Conservation (phyloP, 805 yeast genomes). For the Kuraishia hungarica region DNA sequence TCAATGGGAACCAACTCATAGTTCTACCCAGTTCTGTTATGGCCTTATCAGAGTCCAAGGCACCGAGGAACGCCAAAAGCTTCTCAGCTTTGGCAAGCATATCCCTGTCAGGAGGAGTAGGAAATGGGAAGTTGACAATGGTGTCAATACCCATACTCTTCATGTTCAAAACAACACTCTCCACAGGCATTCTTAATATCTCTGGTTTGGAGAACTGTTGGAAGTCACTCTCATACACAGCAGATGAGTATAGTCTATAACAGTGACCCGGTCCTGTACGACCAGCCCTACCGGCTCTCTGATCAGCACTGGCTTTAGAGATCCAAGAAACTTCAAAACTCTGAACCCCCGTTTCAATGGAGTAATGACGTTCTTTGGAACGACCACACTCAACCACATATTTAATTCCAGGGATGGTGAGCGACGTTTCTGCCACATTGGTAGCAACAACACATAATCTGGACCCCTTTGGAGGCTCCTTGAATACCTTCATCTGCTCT, state of each 20-base stretch:
- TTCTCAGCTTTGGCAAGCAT: slow-evolving; percentile 59
- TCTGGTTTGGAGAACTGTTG: slow-evolving; percentile 82
- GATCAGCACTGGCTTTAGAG: slow-evolving; percentile 92
- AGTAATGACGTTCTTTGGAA: slow-evolving; percentile 77
- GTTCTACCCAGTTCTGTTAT: slow-evolving; percentile 75
- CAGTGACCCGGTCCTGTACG: slow-evolving; percentile 99
- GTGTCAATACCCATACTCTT: slow-evolving; percentile 95
- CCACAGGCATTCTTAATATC: slow-evolving; percentile 90
- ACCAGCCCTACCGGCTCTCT: slow-evolving; percentile 95
- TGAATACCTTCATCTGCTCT: slow-evolving; percentile 90
- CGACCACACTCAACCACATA: slow-evolving; percentile 96
- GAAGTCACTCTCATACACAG: slow-evolving; percentile 83
- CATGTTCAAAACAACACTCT: slow-evolving; percentile 92
- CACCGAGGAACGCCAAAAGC: slow-evolving; percentile 67
- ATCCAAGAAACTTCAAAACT: slow-evolving; percentile 89
- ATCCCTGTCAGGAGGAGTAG: slow-evolving; percentile 75
- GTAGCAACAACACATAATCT: slow-evolving; percentile 93
- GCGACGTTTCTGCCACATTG: slow-evolving; percentile 94
- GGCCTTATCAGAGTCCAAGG: slow-evolving; percentile 44
- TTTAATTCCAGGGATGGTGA: slow-evolving; percentile 91
- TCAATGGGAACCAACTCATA: slow-evolving; percentile 87
- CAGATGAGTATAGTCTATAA: slow-evolving; percentile 86
- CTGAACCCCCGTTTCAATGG: slow-evolving; percentile 83
- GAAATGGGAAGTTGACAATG: slow-evolving; percentile 88
- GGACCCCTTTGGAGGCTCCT: slow-evolving; percentile 75